These are phyloP conservation scores for Coccomyxa sp. DNA, from an alignment of 139 green algal species.

Conservation along the genomic window DNA sequence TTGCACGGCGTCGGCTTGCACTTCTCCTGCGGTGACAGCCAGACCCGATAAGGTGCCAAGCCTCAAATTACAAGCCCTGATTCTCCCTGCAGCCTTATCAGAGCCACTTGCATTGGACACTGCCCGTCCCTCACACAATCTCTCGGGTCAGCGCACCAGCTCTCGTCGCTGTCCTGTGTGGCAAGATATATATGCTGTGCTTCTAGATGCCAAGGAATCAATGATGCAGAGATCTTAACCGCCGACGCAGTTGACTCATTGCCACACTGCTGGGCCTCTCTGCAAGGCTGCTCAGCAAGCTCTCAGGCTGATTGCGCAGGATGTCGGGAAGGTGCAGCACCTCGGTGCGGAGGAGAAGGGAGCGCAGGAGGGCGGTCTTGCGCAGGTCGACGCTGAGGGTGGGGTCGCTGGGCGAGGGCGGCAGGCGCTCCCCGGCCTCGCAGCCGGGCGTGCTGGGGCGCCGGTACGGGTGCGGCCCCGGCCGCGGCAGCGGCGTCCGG, in stretches of 20 bases:
- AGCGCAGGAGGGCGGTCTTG: conserved; percentile 20
- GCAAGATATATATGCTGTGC: background rate
- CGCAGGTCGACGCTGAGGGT: conserved; percentile 12
- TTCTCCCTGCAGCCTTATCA: background rate
- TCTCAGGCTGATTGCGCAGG: background rate
- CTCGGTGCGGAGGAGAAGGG: conserved; percentile 19
- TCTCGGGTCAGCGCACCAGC: no score
- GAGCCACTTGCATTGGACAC: background rate
- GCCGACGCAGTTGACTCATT: background rate
- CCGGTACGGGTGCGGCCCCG: background rate
- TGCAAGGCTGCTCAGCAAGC: background rate
- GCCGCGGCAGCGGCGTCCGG: no score
- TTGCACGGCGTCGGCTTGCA: background rate
- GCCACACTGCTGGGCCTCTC: background rate
- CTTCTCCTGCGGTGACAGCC: background rate
- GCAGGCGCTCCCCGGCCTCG: conserved; percentile 3
- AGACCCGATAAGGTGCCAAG: background rate
- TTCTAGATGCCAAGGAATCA: background rate
- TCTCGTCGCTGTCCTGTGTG: background rate
- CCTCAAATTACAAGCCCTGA: background rate
- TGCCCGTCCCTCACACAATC: background rate
- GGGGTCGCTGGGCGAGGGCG: conserved; percentile 16
- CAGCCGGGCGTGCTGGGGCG: no score
- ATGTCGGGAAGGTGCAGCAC: background rate
- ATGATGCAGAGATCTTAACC: background rate